These are phyloP conservation scores for Hypericum perforatum DNA, from an alignment of 345 rosid species.

Conservation along the genomic window DNA sequence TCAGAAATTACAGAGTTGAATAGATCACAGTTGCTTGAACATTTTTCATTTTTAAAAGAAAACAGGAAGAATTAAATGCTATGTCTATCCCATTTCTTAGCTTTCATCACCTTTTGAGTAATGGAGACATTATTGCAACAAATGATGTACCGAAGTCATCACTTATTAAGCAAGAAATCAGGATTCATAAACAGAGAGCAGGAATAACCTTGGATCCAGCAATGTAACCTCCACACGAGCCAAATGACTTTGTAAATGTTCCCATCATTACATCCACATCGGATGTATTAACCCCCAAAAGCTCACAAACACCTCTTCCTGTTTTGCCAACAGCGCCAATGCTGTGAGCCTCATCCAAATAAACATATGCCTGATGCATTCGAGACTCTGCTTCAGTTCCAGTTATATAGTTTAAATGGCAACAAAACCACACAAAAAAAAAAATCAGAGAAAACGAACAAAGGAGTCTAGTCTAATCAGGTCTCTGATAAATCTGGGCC, in stretches of 20 bases:
- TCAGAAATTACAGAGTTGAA: too few relatives aligned
- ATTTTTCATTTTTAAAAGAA: too few relatives aligned
- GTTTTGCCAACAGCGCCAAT: constrained; percentile 94
- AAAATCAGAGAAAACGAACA: too few relatives aligned
- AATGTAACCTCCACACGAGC: constrained; percentile 95
- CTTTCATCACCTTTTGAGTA: too few relatives aligned
- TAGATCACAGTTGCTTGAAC: too few relatives aligned
- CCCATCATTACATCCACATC: constrained; percentile 99
- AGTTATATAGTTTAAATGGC: too few relatives aligned
- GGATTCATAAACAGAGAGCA: neutral
- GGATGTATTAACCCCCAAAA: constrained; percentile 78
- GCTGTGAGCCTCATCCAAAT: constrained; percentile 98
- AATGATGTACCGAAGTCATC: neutral
- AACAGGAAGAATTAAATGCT: too few relatives aligned
- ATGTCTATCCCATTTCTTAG: too few relatives aligned
- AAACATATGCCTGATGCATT: constrained; percentile 52
- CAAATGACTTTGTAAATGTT: constrained; percentile 97
- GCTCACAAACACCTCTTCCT: constrained; percentile 95
- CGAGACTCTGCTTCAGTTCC: neutral
- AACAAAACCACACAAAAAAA: too few relatives aligned
- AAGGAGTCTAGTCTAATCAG: too few relatives aligned
- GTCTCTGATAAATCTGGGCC: too few relatives aligned
- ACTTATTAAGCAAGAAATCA: neutral
- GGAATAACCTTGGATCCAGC: constrained; percentile 78
- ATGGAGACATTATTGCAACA: too few relatives aligned